These are phyloP conservation scores for Stephania japonica DNA, from an alignment of 164 flowering plant genomes.

Conservation along the genomic window DNA sequence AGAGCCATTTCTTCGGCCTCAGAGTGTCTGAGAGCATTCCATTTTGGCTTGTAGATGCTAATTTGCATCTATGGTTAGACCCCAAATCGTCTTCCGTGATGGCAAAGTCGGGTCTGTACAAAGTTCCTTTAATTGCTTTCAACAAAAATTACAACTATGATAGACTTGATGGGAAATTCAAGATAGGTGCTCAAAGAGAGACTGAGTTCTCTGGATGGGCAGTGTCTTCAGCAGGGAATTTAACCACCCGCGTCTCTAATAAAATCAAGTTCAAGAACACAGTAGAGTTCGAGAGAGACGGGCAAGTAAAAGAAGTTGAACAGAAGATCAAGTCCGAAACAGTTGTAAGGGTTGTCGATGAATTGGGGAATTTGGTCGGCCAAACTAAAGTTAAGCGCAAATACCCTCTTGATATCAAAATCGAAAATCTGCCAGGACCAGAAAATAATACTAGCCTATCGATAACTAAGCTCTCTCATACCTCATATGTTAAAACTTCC, in stretches of 20 bases:
- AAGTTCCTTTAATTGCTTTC: conserved; percentile 16
- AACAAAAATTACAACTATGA: conserved; percentile 19
- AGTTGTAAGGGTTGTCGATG: conserved; percentile 23
- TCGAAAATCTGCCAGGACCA: conserved; percentile 27
- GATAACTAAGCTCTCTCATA: conserved; percentile 37
- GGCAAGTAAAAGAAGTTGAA: conserved; percentile 37
- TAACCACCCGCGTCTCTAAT: conserved; percentile 37
- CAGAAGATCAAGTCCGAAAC: conserved; percentile 39
- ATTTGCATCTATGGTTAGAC: conserved; percentile 82
- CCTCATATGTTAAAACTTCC: conserved; percentile 24
- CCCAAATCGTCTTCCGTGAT: conserved; percentile 21
- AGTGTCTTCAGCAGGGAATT: conserved; percentile 44
- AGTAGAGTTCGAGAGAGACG: conserved; percentile 35
- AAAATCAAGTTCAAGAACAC: conserved; percentile 35
- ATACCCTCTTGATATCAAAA: conserved; percentile 41
- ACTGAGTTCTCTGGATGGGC: conserved; percentile 55
- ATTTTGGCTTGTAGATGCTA: conserved; percentile 83
- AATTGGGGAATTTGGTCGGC: conserved; percentile 17
- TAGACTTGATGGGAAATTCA: conserved; percentile 51
- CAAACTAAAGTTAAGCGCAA: conserved; percentile 14
- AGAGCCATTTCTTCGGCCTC: conserved; percentile 41
- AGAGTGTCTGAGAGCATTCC: conserved; percentile 46
- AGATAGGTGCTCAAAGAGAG: conserved; percentile 31
- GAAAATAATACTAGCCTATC: conserved; percentile 26
- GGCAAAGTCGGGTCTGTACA: conserved; percentile 26